Percentiles rank a stretch among this genome's conserved stretches.
phyloP scores from a whole-genome alignment of 768 basidiomycete species.

The Boletus vinaceobasis region DNA sequence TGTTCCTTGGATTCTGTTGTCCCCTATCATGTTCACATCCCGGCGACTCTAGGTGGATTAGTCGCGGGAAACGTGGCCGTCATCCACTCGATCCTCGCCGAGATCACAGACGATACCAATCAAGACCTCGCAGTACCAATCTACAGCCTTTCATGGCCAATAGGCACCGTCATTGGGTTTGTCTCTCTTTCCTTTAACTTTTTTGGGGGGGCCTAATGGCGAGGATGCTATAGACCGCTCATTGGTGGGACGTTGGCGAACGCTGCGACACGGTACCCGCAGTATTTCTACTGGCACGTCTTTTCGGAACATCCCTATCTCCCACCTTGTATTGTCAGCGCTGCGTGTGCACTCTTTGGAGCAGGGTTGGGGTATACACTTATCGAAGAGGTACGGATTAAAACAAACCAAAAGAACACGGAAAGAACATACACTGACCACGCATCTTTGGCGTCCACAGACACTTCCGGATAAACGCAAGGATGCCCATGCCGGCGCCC shows the following conservation, averaged over 20 bases:
- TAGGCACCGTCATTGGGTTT: slow-evolving; percentile 55
- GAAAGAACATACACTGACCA: neutral
- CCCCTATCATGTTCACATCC: neutral
- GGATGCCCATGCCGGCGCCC: too few relatives aligned
- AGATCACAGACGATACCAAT: slow-evolving; percentile 61
- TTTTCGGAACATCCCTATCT: slow-evolving; percentile 17
- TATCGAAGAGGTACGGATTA: slow-evolving; percentile 19
- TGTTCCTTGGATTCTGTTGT: neutral
- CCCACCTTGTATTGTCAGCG: slow-evolving; percentile 14
- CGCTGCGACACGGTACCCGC: slow-evolving; percentile 15
- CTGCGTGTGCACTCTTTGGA: slow-evolving; percentile 7
- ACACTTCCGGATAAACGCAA: slow-evolving; percentile 18
- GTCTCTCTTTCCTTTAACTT: neutral
- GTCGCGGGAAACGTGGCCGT: slow-evolving; percentile 62
- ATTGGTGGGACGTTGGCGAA: slow-evolving; percentile 22
- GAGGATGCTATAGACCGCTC: slow-evolving; percentile 8
- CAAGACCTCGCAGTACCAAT: slow-evolving; percentile 57
- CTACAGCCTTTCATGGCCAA: slow-evolving; percentile 55
- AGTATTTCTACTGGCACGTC: slow-evolving; percentile 9
- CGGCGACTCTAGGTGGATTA: slow-evolving; percentile 46
- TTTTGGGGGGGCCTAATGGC: neutral
- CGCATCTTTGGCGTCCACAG: neutral
- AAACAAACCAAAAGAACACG: too few relatives aligned
- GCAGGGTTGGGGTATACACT: slow-evolving; percentile 13
- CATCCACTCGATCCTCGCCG: slow-evolving; percentile 56